Base-by-base conservation (phyloP, 371 early-diverging fungal species). In the Amoeboaphelidium protococcarum region DNA sequence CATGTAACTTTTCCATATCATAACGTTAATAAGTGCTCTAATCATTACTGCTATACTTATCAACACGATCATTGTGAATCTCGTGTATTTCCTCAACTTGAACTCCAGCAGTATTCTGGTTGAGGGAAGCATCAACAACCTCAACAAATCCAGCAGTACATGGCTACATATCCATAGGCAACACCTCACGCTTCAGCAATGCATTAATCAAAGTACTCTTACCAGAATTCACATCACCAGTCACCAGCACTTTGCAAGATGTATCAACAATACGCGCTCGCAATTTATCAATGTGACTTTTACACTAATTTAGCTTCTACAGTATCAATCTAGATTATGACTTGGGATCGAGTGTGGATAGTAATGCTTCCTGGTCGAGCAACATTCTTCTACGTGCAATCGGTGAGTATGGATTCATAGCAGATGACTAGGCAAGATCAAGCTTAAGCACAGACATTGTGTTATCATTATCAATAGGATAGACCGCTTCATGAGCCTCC, bases 131-230 rank as follows among this genome's bases (percentile, higher is more conserved):
- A 59, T 84, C 82, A 43, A 90, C 61, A 0, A 92, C 91, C 57
- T 96, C 94, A 54, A 80, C 82, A 26, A 43, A 49, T 37, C 84
- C 60, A 51, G 78, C 78, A 1, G 94, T 96, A 67, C 88, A 87
- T 2, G 96, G 96, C 55, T 92, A 89, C 60, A 92, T 94, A 60
- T 96, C 96, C 41, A 72, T 71, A 1, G 91, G 92, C 27, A 91
- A 65, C 2, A 96, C 64, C 47, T 81, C 74, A 40, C 80, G 68
- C 44, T 84, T 73, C 49, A 96, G 60, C 40, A 96, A 59, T 23
- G 96, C 85, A 56, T 96, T 96, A 45, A 96, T 85, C 53, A 96
- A 77, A 0, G 94, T 89, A 23, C 76, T 75, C 64, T 96, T 96
- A 42, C 96, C 96, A 13, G 89, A 81, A 53, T 96, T 96, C 49